Evolutionary conservation across 805 yeast genomes (phyloP).

Genomic region (Cyberlindnera subsufficiens): DNA sequence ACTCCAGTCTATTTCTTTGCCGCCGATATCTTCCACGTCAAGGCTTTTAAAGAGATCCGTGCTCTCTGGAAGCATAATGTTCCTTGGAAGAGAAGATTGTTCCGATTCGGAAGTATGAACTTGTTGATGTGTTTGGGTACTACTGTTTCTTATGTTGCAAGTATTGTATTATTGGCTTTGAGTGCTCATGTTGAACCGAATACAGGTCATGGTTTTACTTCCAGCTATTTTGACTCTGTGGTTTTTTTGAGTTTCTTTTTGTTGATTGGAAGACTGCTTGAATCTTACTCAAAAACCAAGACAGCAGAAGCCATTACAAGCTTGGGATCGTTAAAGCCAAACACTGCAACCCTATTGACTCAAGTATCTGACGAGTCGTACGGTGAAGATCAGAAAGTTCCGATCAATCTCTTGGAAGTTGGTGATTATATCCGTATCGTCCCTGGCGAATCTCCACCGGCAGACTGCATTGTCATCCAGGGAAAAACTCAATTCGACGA

Average conservation of each 20-base stretch:
- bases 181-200: slow-evolving; percentile 28
- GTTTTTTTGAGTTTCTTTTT: slow-evolving; percentile 70
- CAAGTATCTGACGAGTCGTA: slow-evolving; percentile 29
- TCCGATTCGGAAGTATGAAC: slow-evolving; percentile 76
- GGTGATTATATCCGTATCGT: slow-evolving; percentile 44
- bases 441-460: slow-evolving; percentile 57
- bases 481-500: slow-evolving; percentile 51
- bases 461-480: slow-evolving; percentile 45
- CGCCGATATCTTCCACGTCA: slow-evolving; percentile 65
- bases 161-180: slow-evolving; percentile 48
- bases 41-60: slow-evolving; percentile 54
- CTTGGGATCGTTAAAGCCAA: slow-evolving; percentile 46
- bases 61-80: slow-evolving; percentile 53
- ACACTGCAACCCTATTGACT: slow-evolving; percentile 29
- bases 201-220: slow-evolving; percentile 38
- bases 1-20: slow-evolving; percentile 74
- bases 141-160: slow-evolving; percentile 62
- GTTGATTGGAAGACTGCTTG: slow-evolving; percentile 64
- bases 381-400: slow-evolving; percentile 29
- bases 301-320: slow-evolving; percentile 60
- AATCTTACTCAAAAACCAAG: slow-evolving; percentile 58
- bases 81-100: slow-evolving; percentile 48
- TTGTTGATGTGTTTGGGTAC: slow-evolving; percentile 70
- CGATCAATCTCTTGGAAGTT: slow-evolving; percentile 41
- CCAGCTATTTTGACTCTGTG: slow-evolving; percentile 75